Evolutionary conservation across 2,329 filamentous ascomycete species (phyloP).

Genomic region (Elsinoe australis): DNA sequence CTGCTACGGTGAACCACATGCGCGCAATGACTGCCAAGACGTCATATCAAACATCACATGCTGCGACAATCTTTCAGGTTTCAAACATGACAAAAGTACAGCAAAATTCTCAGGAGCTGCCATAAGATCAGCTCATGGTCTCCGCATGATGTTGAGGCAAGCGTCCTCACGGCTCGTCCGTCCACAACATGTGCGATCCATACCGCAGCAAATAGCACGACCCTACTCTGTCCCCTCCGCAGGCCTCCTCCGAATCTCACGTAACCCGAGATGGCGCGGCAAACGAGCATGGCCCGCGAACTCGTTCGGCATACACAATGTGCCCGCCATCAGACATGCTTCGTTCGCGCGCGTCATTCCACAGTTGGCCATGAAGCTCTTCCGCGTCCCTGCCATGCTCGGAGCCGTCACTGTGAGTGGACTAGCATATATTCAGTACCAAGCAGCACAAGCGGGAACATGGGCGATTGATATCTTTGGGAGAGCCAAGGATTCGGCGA

Average conservation of each 20-base stretch:
- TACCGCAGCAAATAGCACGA: constrained; percentile 6
- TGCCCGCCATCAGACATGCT: constrained; percentile 55
- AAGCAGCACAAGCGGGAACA: constrained; percentile 73
- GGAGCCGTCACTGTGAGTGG: constrained; percentile 81
- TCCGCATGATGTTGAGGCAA: constrained; percentile 4
- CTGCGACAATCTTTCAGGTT: not conserved
- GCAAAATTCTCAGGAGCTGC: not conserved
- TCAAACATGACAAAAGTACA: not conserved
- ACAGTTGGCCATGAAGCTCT: constrained; percentile 82
- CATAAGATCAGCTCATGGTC: constrained; percentile 1
- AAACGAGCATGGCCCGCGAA: constrained; percentile 68
- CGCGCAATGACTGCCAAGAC: constrained; percentile 8
- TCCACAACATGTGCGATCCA: not conserved
- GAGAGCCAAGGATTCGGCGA: constrained; percentile 62
- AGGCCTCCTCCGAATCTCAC: constrained; percentile 21
- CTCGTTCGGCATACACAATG: constrained; percentile 73
- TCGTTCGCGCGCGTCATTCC: constrained; percentile 65
- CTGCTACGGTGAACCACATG: constrained; percentile 2
- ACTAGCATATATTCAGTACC: constrained; percentile 89
- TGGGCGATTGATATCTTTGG: constrained; percentile 70
- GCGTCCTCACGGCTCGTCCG: constrained; percentile 7
- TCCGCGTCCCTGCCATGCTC: constrained; percentile 81
- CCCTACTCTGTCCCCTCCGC: not conserved
- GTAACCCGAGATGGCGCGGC: constrained; percentile 23
- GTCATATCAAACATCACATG: constrained; percentile 4